Base-by-base conservation (phyloP, 148 eudicot species). In the Fallopia convolvulus region DNA sequence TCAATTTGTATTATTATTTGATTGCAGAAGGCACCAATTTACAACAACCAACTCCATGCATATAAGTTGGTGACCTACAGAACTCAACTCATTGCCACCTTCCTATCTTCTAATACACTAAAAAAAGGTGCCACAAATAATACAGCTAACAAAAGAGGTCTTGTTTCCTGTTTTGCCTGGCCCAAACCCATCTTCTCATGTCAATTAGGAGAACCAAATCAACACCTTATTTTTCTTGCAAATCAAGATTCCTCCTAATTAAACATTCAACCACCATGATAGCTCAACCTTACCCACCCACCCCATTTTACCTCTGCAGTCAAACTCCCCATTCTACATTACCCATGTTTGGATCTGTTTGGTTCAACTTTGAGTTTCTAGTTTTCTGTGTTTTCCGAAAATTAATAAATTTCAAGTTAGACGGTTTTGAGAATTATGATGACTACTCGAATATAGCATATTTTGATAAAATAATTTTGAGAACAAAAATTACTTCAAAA, bases 281-380 rank as follows among this genome's bases (percentile, higher is more conserved):
- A 78, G 81, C 74, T 81, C 83, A 78, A 20, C 72, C 75, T 56
- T 79, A 84, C 81, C 86, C 72, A 83, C 77, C 80, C 70, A 39
- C 48, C 17, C 61, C 14, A 8, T n/a, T 55, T 72, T 78, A 48
- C 71, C 49, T 75, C 53, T 78, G 79, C 76, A 23, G 53, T 72
- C 44, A 36, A 66, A 66, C 14, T 36, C 8, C 20, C 44, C 72
- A 66, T 17, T 66, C 20, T 15, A 15, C 72, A 33, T 66, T 15
- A 65, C 41, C n/a, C 18, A 0, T 36, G 36, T 42, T 6, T 42
- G 46, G 8, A 0, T 47, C 50, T 12, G 50, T 47, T 47, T 47
- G 15, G 50, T 47, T 47, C 1, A 47, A 47, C 50, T 47, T 12
- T 42, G 46, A 42, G 6, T 4, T 42, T 42, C 46, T 42, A 36